Conservation (phyloP, 176 grass and related monocot species). For the Aegilops bicornis region DNA sequence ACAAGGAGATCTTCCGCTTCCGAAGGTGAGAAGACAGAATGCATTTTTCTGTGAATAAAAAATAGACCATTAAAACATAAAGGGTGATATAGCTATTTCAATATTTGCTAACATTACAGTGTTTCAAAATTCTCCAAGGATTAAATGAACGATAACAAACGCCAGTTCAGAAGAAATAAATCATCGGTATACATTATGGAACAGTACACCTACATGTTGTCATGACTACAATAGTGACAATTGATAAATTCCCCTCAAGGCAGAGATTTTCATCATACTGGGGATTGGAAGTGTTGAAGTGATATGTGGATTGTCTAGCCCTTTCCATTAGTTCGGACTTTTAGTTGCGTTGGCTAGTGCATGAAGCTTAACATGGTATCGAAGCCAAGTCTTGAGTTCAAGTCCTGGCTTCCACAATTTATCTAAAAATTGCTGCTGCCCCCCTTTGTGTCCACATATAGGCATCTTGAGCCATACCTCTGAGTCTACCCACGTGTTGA, state of each 20-base stretch:
- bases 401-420: too few species aligned
- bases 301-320: too few species aligned
- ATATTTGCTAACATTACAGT: conserved; percentile 1
- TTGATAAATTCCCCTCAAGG: not conserved
- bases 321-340: too few species aligned
- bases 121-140: not conserved
- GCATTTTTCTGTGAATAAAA: conserved; percentile 60
- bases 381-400: too few species aligned
- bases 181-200: not conserved
- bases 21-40: conserved; percentile 54
- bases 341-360: too few species aligned
- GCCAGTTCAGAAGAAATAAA: not conserved
- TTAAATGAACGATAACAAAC: not conserved
- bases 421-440: too few species aligned
- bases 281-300: not conserved
- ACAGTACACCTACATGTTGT: not conserved
- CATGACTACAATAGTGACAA: not conserved
- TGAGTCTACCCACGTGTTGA: too few species aligned
- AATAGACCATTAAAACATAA: not conserved
- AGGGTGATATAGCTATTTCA: not conserved
- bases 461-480: too few species aligned
- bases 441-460: too few species aligned
- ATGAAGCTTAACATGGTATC: too few species aligned
- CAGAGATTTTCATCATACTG: conserved; percentile 14
- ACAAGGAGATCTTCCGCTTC: conserved; percentile 78